Evolutionary conservation across 1,139 yeast genomes (phyloP), one percentile per base, ranked within the genome.

Genomic region (Saccharomycopsis crataegensis): DNA sequence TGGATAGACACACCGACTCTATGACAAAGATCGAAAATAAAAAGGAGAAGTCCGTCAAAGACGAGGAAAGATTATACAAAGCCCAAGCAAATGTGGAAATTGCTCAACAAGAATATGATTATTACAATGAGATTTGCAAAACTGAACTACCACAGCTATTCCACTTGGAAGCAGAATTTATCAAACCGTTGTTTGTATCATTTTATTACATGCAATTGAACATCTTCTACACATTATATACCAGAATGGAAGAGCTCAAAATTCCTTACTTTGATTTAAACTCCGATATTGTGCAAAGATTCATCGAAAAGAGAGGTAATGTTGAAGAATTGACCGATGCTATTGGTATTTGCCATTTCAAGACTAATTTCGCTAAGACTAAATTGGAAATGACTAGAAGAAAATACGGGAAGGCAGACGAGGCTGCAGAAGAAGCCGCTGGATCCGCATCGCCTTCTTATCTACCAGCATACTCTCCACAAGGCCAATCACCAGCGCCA

Each of bases 151-250:
- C 99, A 17, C 73, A 85, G 50, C 74, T 93, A 66, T 93, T 93
- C 69, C 82, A 80, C 63, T 76, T 93, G 71, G 97, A 93, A 70
- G 86, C 90, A 8, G 95, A 90, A 63, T 89, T 93, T 67, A 91
- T 93, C 66, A 83, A 82, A 65, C 99, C 99, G 11, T 74, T 93
- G 64, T 94, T 93, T 72, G 95, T 91, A 62, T 84, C 94, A 57
- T 84, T 93, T 69, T 93, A 93, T 73, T 93, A 83, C 76, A 93
- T 94, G 98, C 99, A 93, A 73, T 79, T 93, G 73, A 93, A 93
- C 74, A 89, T 93, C 58, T 93, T 90, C 71, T 93, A 93, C 75
- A 90, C 97, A 0, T 74, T 93, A 59, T 91, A 87, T 74, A 85
- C 78, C 64, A 79, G 87, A 62, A 88, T 93, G 89, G 96, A 91